phyloP scores from a whole-genome alignment of 805 yeast genomes.

The Monosporozyma siamensis region DNA sequence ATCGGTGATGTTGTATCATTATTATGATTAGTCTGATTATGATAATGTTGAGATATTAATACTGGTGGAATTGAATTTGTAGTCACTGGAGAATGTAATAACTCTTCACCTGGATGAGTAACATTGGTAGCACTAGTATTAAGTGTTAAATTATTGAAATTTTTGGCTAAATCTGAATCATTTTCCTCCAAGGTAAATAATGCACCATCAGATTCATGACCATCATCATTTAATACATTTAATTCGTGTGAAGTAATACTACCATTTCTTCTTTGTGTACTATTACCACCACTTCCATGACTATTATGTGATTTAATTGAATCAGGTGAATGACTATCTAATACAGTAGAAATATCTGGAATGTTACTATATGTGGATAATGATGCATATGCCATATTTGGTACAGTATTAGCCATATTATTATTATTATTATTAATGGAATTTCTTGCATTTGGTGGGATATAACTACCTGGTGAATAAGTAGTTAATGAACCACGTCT shows the following conservation, averaged over 20 bases:
- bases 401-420: conserved; percentile 31
- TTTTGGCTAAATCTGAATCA: conserved; percentile 23
- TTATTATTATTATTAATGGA: conserved; percentile 5
- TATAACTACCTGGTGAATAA: conserved; percentile 11
- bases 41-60: too few relatives aligned
- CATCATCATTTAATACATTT: conserved; percentile 25
- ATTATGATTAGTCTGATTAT: too few relatives aligned
- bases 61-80: neutral
- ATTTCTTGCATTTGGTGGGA: conserved; percentile 2
- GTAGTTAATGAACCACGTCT: conserved; percentile 19
- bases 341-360: conserved; percentile 21
- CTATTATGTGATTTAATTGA: neutral
- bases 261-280: neutral
- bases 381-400: conserved; percentile 36
- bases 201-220: conserved; percentile 27
- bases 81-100: conserved; percentile 23
- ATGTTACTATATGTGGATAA: conserved; percentile 12
- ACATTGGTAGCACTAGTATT: neutral
- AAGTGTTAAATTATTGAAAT: conserved; percentile 16
- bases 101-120: conserved; percentile 17
- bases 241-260: conserved; percentile 1
- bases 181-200: conserved; percentile 31
- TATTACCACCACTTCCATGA: neutral
- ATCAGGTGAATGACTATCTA: conserved; percentile 10
- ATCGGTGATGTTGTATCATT: neutral